Evolutionary conservation across 2,329 filamentous ascomycete species (phyloP), one percentile per base, ranked within the genome.

Genomic region (Arthrobotrys megalospora): DNA sequence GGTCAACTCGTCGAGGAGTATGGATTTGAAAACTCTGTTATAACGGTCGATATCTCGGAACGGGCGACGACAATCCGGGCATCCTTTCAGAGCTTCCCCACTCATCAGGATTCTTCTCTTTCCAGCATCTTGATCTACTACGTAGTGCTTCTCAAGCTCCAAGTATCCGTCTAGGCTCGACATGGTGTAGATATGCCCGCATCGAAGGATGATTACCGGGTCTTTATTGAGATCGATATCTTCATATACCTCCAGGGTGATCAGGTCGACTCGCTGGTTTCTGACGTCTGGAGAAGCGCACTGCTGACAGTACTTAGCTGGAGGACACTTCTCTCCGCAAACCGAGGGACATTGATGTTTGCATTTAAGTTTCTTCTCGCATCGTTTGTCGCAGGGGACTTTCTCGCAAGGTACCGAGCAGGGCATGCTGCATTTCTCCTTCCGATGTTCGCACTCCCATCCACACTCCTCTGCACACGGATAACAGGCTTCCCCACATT

Each of bases 401-500:
- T 89, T 87, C 80, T 91, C 85, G 82, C 91, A 93, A 0, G 91
- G 91, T 0, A 88, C 91, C 0, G 90, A 89, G 79, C 91, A 93
- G 2, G 84, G 84, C 83, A 85, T 84, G 12, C 81, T 82, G 76
- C 86, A 87, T 53, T 81, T 76, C 41, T 93, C 0, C 21, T 81
- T 84, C 34, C 83, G 81, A 80, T 92, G 90, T 5, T 85, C 85
- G 78, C 90, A 92, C 2, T 81, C 81, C 50, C 88, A 91, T 0
- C 85, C 83, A 80, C 90, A 92, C 0, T 81, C 79, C 79, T 89
- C 87, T 0, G 87, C 87, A 80, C 91, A 92, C 0, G 90, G 90
- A 1, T 85, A 82, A 80, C 91, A 92, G 1, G 89, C 87, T 80
- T 92, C 87, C 21, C 85, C 82, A 80, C 91, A 93, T 6, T 82